Evolutionary conservation across 2,329 filamentous ascomycete species (phyloP).

Genomic region (Penicillium sp.): DNA sequence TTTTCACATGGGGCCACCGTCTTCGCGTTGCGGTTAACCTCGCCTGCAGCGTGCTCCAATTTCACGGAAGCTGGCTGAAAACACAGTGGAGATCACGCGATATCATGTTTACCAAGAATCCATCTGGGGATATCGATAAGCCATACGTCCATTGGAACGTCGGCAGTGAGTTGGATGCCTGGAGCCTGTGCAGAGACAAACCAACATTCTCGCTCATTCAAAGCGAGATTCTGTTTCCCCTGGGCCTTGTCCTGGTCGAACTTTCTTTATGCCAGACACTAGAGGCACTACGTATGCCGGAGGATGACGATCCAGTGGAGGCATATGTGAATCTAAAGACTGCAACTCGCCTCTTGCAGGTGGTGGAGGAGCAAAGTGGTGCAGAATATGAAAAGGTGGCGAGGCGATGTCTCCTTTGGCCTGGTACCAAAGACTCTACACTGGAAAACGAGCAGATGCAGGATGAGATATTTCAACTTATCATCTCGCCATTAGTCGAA

Average conservation of each 20-base stretch:
- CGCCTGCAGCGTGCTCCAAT: neutral
- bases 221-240: neutral
- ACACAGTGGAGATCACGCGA: neutral
- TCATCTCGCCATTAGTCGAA: neutral
- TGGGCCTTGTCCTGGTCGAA: neutral
- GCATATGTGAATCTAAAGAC: neutral
- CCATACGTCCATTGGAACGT: neutral
- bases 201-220: neutral
- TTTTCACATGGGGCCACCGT: neutral
- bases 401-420: neutral
- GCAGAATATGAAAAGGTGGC: neutral
- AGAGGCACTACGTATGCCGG: neutral
- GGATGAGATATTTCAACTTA: neutral
- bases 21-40: neutral
- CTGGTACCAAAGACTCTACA: neutral
- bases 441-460: neutral
- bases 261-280: neutral
- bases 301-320: neutral
- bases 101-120: neutral
- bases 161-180: neutral
- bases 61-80: neutral
- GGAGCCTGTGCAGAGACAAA: neutral
- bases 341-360: neutral
- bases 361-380: neutral
- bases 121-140: neutral